Evolutionary conservation across 176 grass and related monocot species (phyloP), one percentile per base, ranked within the genome.

Genomic region (Aechmea fasciata): DNA sequence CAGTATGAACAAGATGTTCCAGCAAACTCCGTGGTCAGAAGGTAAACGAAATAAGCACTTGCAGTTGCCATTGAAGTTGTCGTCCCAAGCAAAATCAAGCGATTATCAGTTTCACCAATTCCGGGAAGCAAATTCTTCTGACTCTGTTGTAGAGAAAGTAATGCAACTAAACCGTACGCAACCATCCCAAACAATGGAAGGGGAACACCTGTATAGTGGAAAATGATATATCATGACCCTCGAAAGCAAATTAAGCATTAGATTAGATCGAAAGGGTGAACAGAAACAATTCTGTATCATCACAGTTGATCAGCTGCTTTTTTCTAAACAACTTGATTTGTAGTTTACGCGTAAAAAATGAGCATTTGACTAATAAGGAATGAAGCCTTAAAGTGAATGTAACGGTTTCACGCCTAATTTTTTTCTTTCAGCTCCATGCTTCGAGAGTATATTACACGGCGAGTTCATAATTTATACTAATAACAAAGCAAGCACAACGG

Each of bases 21-120:
- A 13, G 85, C 79, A 79, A 96, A 96, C 71, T 83, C 88, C 28
- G 88, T 90, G 64, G 69, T 92, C 51, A 96, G 75, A 59, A 96
- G 69, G 29, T 87, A 96, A 52, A 96, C 83, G 69, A 96, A 96
- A 87, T 90, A 96, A 72, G 88, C 81, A 68, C 93, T 92, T 0
- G 93, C 85, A 66, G 89, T 87, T 13, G 93, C 93, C 89, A 97
- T 69, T 11, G 93, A 92, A 79, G 93, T 91, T 19, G 93, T 83
- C 12, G 71, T 62, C 50, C 80, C 73, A 83, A 91, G 77, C 77
- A 96, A 78, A 49, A 83, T 82, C 51, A 92, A 73, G n/a, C 68
- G 79, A 76, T 79, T 59, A 85, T 92, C 84, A 67, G 71, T 71
- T 63, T 87, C 78, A 14, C 82, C 76, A 5, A 87, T 49, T 68